These are phyloP conservation scores for Bisporella sp. DNA, from an alignment of 2,329 filamentous ascomycete genomes.

Conservation along the genomic window DNA sequence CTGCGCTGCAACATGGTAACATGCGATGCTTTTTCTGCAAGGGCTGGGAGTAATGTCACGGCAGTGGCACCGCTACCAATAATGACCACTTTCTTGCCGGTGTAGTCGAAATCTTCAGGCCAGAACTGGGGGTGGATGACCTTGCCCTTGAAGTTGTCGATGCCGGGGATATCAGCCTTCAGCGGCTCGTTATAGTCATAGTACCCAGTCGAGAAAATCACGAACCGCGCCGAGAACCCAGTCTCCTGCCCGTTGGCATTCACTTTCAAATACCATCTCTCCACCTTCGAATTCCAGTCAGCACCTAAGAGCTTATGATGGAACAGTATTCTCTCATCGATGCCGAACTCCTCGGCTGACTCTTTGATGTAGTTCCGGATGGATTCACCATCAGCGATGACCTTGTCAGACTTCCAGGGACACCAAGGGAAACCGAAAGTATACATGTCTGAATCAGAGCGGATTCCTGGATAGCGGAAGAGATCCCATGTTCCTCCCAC, in stretches of 20 bases:
- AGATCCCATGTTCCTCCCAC: constrained; percentile 76
- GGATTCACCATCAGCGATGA: constrained; percentile 43
- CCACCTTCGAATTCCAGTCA: constrained; percentile 46
- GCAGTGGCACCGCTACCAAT: constrained; percentile 61
- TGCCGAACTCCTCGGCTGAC: constrained; percentile 43
- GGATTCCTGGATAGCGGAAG: constrained; percentile 68
- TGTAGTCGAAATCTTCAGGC: constrained; percentile 60
- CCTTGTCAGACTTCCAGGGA: constrained; percentile 51
- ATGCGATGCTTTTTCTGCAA: constrained; percentile 55
- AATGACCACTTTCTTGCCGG: constrained; percentile 38
- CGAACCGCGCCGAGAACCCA: constrained; percentile 35
- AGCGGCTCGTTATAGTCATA: constrained; percentile 55
- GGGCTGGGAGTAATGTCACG: constrained; percentile 63
- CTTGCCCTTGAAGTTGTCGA: constrained; percentile 51
- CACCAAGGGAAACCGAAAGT: constrained; percentile 64
- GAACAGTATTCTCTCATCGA: constrained; percentile 48
- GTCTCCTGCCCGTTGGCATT: constrained; percentile 27
- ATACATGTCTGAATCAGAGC: constrained; percentile 54
- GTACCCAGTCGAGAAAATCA: constrained; percentile 57
- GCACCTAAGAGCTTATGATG: constrained; percentile 40
- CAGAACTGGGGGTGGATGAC: constrained; percentile 69
- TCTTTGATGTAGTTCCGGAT: constrained; percentile 49
- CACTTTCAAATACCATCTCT: constrained; percentile 45
- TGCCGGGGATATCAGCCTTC: constrained; percentile 46
- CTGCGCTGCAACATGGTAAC: constrained; percentile 78